Evolutionary conservation across 2,329 filamentous ascomycete species (phyloP).

Genomic region (Colletotrichum aenigma): DNA sequence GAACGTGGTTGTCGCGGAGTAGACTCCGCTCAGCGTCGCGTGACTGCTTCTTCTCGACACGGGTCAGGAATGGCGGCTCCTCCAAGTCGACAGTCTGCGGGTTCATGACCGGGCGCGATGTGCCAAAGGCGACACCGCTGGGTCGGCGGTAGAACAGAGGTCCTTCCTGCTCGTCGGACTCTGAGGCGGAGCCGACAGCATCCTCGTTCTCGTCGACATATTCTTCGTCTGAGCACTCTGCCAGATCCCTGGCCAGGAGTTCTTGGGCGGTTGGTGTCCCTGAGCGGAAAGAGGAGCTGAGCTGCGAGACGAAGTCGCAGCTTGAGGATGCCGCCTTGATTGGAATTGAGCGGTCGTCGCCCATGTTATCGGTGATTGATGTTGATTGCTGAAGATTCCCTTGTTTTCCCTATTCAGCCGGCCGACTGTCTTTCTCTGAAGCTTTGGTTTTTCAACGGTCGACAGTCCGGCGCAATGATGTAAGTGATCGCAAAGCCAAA

Average conservation of each 20-base stretch:
- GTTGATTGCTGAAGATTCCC: not conserved
- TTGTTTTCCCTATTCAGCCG: not conserved
- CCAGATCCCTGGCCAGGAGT: constrained; percentile 69
- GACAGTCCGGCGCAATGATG: not conserved
- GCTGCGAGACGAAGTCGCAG: constrained; percentile 29
- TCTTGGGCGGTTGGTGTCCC: constrained; percentile 71
- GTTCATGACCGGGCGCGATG: constrained; percentile 72
- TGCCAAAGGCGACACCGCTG: constrained; percentile 75
- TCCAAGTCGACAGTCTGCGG: constrained; percentile 43
- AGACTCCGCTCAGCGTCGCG: constrained; percentile 63
- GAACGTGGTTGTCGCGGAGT: constrained; percentile 68
- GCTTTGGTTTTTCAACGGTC: not conserved
- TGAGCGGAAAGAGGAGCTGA: constrained; percentile 58
- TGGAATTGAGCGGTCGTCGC: constrained; percentile 13
- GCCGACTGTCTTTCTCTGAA: not conserved
- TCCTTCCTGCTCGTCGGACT: constrained; percentile 40
- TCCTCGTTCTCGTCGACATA: constrained; percentile 34
- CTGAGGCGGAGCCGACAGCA: constrained; percentile 32
- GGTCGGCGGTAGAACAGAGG: constrained; percentile 74
- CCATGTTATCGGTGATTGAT: constrained; percentile 2
- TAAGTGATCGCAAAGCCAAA: not conserved
- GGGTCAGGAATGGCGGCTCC: constrained; percentile 54
- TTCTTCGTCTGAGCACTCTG: constrained; percentile 60
- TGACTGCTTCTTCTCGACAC: constrained; percentile 59
- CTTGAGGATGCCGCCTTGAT: constrained; percentile 20